These are phyloP conservation scores for Globisporangium irregulare DNA, from an alignment of 352 stramenopile genomes.

Conservation along the genomic window DNA sequence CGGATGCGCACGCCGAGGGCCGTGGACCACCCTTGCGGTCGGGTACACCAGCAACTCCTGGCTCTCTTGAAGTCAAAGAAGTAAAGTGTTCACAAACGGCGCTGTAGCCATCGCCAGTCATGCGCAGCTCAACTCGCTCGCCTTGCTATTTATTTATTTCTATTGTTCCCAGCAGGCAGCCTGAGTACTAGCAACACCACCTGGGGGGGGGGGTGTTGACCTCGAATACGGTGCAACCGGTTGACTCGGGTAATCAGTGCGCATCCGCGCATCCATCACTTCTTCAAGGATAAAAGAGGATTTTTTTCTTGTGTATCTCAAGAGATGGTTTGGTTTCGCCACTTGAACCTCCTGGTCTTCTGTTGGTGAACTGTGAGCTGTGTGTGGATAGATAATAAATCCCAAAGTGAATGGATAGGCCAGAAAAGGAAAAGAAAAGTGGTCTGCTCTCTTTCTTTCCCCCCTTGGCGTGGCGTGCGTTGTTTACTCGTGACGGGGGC, in stretches of 20 bases:
- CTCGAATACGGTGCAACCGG: background rate
- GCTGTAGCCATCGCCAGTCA: background rate
- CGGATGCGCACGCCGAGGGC: too few species aligned
- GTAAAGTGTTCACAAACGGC: background rate
- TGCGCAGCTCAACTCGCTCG: background rate
- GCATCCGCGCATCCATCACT: background rate
- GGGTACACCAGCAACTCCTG: background rate
- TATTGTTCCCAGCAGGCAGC: background rate
- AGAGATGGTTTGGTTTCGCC: background rate
- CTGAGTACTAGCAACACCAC: too few species aligned
- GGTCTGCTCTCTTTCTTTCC: background rate
- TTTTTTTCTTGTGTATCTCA: background rate
- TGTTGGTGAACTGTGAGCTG: background rate
- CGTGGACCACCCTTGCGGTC: background rate
- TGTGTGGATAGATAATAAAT: background rate
- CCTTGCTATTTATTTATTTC: background rate
- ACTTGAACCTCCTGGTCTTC: background rate
- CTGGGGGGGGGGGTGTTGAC: too few species aligned
- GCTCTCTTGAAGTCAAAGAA: background rate
- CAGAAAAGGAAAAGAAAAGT: background rate
- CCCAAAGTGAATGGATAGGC: conserved; percentile 1
- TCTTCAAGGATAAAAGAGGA: background rate
- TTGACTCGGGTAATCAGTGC: background rate
- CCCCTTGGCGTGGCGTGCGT: background rate
- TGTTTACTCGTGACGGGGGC: conserved; percentile 1